phyloP scores from a whole-genome alignment of 2,329 filamentous ascomycete species.

The Paecilomyces variotii region DNA sequence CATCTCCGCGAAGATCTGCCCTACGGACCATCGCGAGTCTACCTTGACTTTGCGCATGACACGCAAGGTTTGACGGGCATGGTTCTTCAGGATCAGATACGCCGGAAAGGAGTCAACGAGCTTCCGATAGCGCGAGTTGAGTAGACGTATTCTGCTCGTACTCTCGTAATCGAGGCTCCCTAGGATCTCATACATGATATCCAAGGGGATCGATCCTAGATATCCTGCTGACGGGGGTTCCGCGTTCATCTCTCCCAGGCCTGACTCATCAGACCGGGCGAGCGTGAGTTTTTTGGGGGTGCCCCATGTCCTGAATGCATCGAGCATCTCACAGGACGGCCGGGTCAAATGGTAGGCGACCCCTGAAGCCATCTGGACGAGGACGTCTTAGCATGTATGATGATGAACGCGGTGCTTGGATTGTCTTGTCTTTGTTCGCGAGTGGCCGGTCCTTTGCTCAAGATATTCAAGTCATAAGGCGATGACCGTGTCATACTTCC shows the following conservation, averaged over 20 bases:
- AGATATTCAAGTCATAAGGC: neutral
- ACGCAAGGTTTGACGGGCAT: neutral
- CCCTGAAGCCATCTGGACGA: neutral
- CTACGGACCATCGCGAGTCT: neutral
- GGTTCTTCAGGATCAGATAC: neutral
- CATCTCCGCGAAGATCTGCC: neutral
- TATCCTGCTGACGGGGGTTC: neutral
- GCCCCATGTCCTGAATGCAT: neutral
- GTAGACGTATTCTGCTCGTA: neutral
- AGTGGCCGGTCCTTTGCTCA: neutral
- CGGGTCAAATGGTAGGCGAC: neutral
- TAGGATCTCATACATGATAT: neutral
- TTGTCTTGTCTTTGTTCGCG: neutral
- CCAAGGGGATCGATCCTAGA: neutral
- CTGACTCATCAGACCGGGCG: neutral
- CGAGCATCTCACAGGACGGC: neutral
- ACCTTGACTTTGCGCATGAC: neutral
- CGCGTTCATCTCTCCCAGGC: neutral
- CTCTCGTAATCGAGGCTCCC: neutral
- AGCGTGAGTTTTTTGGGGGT: neutral
- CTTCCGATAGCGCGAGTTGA: neutral
- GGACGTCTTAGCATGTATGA: neutral
- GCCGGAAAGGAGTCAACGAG: neutral
- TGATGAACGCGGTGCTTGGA: neutral
- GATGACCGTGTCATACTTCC: neutral